A percentile compares a stretch with the other conserved stretches of the same genome.
Evolutionary conservation across 768 basidiomycete genomes (phyloP).

Genomic region (Russula abietina): DNA sequence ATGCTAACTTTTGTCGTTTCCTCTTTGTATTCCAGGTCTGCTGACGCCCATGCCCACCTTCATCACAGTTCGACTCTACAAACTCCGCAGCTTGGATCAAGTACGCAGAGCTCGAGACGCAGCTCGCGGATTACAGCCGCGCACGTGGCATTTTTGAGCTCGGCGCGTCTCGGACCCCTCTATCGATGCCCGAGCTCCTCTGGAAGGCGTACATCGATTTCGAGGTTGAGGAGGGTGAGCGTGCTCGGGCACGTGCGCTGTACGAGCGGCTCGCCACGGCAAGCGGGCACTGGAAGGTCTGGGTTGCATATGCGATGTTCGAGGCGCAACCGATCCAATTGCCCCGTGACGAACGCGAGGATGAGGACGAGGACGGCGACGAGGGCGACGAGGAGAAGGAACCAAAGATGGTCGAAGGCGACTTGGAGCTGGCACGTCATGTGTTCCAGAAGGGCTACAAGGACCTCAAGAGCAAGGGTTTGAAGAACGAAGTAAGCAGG

Average conservation of each 20-base stretch:
- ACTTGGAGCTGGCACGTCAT: constrained; percentile 59
- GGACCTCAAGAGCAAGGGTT: constrained; percentile 69
- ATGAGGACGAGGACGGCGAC: constrained; percentile 57
- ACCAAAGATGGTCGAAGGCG: constrained; percentile 61
- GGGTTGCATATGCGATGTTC: constrained; percentile 92
- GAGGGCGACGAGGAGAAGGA: constrained; percentile 43
- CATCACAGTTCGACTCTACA: constrained; percentile 73
- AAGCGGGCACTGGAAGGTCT: constrained; percentile 94
- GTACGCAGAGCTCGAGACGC: constrained; percentile 86
- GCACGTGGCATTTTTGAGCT: constrained; percentile 94
- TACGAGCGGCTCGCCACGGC: constrained; percentile 83
- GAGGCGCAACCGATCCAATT: constrained; percentile 74
- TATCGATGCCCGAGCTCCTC: constrained; percentile 92
- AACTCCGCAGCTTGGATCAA: constrained; percentile 95
- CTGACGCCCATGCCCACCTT: constrained; percentile 1
- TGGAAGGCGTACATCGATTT: constrained; percentile 98
- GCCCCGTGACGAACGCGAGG: constrained; percentile 58
- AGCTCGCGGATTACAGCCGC: constrained; percentile 80
- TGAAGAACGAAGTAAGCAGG: constrained; percentile 76
- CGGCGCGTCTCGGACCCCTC: constrained; percentile 70
- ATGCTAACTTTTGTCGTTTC: constrained; percentile 22
- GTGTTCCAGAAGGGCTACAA: constrained; percentile 87
- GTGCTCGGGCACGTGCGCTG: constrained; percentile 72
- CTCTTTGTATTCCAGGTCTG: background rate
- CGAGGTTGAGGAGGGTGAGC: constrained; percentile 89